Percentiles rank a stretch among this genome's conserved stretches.
Evolutionary conservation across 1,284 basidiomycete species (phyloP).

Genomic region (Hemileia vastatrix): DNA sequence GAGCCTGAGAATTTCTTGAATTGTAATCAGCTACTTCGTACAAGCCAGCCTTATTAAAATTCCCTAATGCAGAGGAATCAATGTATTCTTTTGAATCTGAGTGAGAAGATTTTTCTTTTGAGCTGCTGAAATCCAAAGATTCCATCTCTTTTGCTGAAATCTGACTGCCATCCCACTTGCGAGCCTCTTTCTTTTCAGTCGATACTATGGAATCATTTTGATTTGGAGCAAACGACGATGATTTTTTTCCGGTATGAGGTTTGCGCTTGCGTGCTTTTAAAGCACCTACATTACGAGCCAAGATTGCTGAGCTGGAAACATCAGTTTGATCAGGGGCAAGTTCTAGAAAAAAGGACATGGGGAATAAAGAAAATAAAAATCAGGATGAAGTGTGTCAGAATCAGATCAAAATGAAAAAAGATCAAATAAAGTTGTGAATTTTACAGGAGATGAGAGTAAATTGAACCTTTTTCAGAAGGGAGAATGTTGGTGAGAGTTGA

Average conservation of each 20-base stretch:
- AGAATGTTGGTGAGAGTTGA: too few relatives aligned
- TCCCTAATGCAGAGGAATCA: constrained; percentile 69
- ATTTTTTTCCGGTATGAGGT: not conserved
- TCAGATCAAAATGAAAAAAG: not conserved
- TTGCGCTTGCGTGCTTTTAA: constrained; percentile 11
- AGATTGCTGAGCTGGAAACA: constrained; percentile 6
- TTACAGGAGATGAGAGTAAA: too few relatives aligned
- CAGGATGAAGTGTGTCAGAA: not conserved
- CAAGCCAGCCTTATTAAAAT: constrained; percentile 65
- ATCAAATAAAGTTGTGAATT: too few relatives aligned
- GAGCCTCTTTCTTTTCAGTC: constrained; percentile 61
- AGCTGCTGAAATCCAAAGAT: constrained; percentile 64
- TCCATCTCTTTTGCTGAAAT: constrained; percentile 74
- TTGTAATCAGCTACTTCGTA: constrained; percentile 96
- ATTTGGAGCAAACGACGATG: too few relatives aligned
- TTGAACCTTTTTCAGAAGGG: too few relatives aligned
- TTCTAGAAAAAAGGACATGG: not conserved
- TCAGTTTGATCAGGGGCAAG: constrained; percentile 4
- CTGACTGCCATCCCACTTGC: constrained; percentile 77
- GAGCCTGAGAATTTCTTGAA: constrained; percentile 44
- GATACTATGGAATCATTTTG: too few relatives aligned
- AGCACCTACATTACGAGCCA: constrained; percentile 18
- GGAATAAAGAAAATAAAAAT: too few relatives aligned
- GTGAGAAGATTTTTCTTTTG: constrained; percentile 48
- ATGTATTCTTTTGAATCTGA: constrained; percentile 56